phyloP scores from a whole-genome alignment of 345 rosid species.

The Gossypium australe region DNA sequence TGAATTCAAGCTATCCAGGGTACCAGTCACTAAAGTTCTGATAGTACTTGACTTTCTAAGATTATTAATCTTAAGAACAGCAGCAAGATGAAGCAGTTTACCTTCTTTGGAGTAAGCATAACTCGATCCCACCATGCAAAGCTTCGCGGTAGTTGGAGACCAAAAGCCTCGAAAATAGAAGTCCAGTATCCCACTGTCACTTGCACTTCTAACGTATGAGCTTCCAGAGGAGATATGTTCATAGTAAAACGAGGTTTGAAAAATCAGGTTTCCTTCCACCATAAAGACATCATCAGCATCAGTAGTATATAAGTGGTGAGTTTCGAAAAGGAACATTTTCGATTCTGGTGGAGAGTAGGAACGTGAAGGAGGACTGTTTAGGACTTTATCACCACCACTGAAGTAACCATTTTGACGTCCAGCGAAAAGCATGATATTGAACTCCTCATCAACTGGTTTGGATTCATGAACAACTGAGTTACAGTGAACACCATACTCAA shows the following conservation, averaged over 20 bases:
- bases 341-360: background rate
- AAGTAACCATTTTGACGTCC: background rate
- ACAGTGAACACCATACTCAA: background rate
- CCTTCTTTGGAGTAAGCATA: background rate
- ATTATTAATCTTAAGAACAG: slow-evolving; percentile 36
- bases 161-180: slow-evolving; percentile 42
- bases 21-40: slow-evolving; percentile 37
- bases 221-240: background rate
- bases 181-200: background rate
- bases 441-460: background rate
- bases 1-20: slow-evolving; percentile 29
- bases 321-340: background rate
- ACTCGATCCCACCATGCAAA: slow-evolving; percentile 48
- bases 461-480: background rate
- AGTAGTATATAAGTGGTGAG: background rate
- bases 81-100: slow-evolving; percentile 17
- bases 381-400: slow-evolving; percentile 1
- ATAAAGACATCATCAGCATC: slow-evolving; percentile 14
- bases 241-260: background rate
- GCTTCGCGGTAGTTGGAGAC: slow-evolving; percentile 33
- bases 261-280: slow-evolving; percentile 18
- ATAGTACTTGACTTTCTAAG: slow-evolving; percentile 20
- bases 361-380: background rate
- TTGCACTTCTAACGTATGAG: background rate
- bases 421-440: background rate